Base-by-base conservation (phyloP, 2,329 filamentous ascomycete species). In the Dryadomyces quercivorus region DNA sequence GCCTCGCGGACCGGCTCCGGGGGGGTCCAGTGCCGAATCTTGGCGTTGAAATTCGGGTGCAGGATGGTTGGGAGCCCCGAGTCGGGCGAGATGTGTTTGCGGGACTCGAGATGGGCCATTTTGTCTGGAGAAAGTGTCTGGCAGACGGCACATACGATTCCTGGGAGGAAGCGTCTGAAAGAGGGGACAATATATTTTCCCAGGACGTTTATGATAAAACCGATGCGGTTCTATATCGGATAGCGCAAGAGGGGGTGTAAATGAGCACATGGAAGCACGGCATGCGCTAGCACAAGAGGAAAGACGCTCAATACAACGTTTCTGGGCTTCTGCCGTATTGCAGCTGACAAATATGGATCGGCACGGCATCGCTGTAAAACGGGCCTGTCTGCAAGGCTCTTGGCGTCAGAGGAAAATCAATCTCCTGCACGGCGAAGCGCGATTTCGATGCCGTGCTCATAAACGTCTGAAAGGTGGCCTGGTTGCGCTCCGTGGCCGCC, bases 401-500 rank as follows among this genome's bases (percentile, higher is more conserved):
- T 5, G 61, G 56, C 15, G 67, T 66, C 21, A 77, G 66, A 0
- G 65, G 63, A 56, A 75, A 80, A 2, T 64, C 60, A 26, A 78
- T 58, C 43, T 73, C 66, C 47, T 69, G 63, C 18, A 81, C 67
- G 15, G 55, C 61, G 59, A 78, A 72, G 0, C 64, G 65, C 12
- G 66, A 73, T 64, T 67, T 67, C 3, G 40, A n/a, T 68, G 73
- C 67, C 66, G 85, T 75, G 22, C 74, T 69, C 58, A 81, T 62
- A 64, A 91, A 90, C 6, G 71, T 71, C 57, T 78, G 72, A 62
- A 86, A 86, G 0, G 87, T 91, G 56, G 78, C 72, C 56, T 75
- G 72, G 61, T 90, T 90, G 57, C 88, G 75, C 59, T 90, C 77
- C 0, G 86, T 84, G 18, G 83, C 83, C 4, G 85, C 77, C 56